Base-by-base conservation (phyloP, 805 yeast species). In the Wickerhamomyces kurtzmanii region DNA sequence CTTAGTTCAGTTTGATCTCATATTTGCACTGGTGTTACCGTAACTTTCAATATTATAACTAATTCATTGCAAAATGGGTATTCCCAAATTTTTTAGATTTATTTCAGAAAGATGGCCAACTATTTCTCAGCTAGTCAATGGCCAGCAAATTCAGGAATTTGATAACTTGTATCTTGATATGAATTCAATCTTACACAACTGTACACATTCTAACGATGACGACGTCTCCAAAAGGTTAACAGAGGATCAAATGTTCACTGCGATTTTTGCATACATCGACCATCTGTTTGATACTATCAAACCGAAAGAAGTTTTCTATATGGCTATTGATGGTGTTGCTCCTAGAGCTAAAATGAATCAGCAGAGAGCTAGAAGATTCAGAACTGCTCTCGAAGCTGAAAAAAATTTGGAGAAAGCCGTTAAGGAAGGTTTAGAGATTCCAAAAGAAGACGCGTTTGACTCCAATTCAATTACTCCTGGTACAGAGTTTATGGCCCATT, bases 241-340 rank as follows among this genome's bases (percentile, higher is more conserved):
- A 4, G 97, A 91, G 38, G 95, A 87, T 44, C 87, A 84, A 50
- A 87, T 86, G 67, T 91, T 75, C 58, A 76, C 85, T 12, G 79
- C 89, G n/a, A 86, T 91, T 26, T 89, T 87, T 59, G 79, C 83
- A 19, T 91, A 91, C 48, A 89, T 91, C 38, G 98, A 91, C 51
- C 96, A 91, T 54, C 61, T 91, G 32, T 89, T 91, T 46, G 77
- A 77, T 36, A 73, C 85, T 15, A 86, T 91, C 39, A 75, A 76
- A 51, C 99, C 99, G 7, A 67, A 81, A 43, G 70, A 84, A 49
- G 72, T 79, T 10, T 83, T 89, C 42, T 87, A 80, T 51, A 86
- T 89, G 95, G 97, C 98, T 4, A 83, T 89, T 44, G 98, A 89
- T 59, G 98, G 98, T 51, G 97, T 89, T 28, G 98, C 98, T 1